These are phyloP conservation scores for Penicillium sp. DNA, from an alignment of 2,329 filamentous ascomycete genomes.

Conservation along the genomic window DNA sequence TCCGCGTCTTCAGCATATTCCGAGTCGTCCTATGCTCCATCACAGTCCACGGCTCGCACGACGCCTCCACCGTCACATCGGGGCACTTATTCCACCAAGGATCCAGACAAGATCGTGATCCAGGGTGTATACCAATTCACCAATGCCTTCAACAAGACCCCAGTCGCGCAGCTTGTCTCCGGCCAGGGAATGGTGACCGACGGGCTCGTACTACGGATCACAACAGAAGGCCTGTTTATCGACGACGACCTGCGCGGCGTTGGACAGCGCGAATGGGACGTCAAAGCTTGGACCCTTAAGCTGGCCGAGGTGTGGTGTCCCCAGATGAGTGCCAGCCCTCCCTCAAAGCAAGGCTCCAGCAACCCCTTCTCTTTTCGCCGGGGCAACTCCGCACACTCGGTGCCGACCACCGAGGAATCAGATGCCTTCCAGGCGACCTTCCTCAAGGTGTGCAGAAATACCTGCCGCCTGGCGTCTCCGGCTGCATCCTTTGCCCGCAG, in stretches of 20 bases:
- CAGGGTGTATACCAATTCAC: conserved; percentile 90
- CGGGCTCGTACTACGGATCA: conserved; percentile 84
- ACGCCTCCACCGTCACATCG: conserved; percentile 75
- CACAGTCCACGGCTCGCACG: conserved; percentile 75
- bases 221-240: conserved; percentile 91
- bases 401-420: conserved; percentile 60
- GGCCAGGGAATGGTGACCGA: conserved; percentile 84
- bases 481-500: conserved; percentile 37
- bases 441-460: conserved; percentile 60
- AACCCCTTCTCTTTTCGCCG: conserved; percentile 40
- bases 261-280: conserved; percentile 95
- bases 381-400: conserved; percentile 45
- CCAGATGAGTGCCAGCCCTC: conserved; percentile 49
- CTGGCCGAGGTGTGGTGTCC: conserved; percentile 81
- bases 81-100: conserved; percentile 76
- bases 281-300: conserved; percentile 97
- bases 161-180: conserved; percentile 81
- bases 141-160: conserved; percentile 81
- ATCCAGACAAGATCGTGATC: conserved; percentile 94
- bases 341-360: conserved; percentile 25
- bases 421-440: conserved; percentile 61
- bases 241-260: conserved; percentile 90
- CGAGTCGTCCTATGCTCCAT: conserved; percentile 80
- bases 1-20: conserved; percentile 71
- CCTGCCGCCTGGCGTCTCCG: conserved; percentile 51